phyloP scores from a whole-genome alignment of 768 basidiomycete genomes.

The Rhizopogon vinicolor region DNA sequence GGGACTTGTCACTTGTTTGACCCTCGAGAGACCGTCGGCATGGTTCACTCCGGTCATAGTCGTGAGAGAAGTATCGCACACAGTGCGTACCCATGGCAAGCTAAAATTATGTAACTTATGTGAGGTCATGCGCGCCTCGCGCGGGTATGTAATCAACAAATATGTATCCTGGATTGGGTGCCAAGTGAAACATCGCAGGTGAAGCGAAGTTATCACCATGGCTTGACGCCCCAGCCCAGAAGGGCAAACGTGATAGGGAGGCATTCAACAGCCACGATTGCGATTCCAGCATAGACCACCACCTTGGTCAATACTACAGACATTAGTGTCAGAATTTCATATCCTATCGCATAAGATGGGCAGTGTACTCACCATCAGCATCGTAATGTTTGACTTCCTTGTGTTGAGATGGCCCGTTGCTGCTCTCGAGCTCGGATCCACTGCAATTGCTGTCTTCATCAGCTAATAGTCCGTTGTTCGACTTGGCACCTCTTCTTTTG shows the following conservation, averaged over 20 bases:
- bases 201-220: slow-evolving; percentile 19
- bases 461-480: slow-evolving; percentile 9
- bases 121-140: too few relatives aligned
- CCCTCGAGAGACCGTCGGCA: too few relatives aligned
- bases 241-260: slow-evolving; percentile 67
- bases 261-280: slow-evolving; percentile 53
- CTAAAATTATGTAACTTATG: too few relatives aligned
- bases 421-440: slow-evolving; percentile 30
- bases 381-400: slow-evolving; percentile 67
- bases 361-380: slow-evolving; percentile 65
- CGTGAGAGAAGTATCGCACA: too few relatives aligned
- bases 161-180: neutral
- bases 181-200: neutral
- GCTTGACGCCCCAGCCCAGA: slow-evolving; percentile 61
- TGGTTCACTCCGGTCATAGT: too few relatives aligned
- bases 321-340: slow-evolving; percentile 1
- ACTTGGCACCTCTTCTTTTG: slow-evolving; percentile 18
- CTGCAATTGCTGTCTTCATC: slow-evolving; percentile 11
- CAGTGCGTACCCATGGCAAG: too few relatives aligned
- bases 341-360: slow-evolving; percentile 2
- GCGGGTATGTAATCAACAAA: neutral
- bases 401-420: neutral
- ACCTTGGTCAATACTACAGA: slow-evolving; percentile 79
- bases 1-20: too few relatives aligned
- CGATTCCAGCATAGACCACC: slow-evolving; percentile 87